Base-by-base conservation (phyloP, 345 rosid genomes). In the Eutrema japonicum region DNA sequence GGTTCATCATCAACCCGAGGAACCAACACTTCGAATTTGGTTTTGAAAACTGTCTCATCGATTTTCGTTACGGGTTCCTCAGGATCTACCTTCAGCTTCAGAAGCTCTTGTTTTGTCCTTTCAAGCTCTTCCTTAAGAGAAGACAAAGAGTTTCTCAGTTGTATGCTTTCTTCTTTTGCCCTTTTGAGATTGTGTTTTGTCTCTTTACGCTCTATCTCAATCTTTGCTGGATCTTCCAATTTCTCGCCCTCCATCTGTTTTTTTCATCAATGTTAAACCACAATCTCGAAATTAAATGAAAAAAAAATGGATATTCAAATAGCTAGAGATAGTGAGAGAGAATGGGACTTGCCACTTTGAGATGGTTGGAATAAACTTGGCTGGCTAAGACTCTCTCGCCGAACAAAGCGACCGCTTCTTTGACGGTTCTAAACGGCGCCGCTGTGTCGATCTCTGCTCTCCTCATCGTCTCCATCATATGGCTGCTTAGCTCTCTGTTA, bases 371-470 rank as follows among this genome's bases (percentile, higher is more conserved):
- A 57, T 80, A 88, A 47, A 85, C 74, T 72, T 92, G 91, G 37
- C 78, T 82, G 3, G 88, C 89, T 47, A 89, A 73, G 71, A 87
- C 87, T 77, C 80, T 89, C 66, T 92, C 92, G 0, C 98, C 96
- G 54, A 92, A 90, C 83, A 92, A 66, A 11, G 92, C 72, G 6
- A 92, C 92, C 0, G 97, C 97, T 69, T 92, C 98, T 77, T 79
- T 88, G 29, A 92, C 92, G 2, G 92, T 89, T 59, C 77, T 83
- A 78, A 92, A 92, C 0, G 98, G 96, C 14, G 91, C 84, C 38
- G 74, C 72, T 1, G 92, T 88, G 50, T 92, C 96, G 1, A 92
- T 88, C 76, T 88, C 98, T 7, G 89, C 92, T 77, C 88, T 88
- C 30, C 68, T 84, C 49, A 65, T 16, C 62, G 47, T 79, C 45